phyloP scores from a whole-genome alignment of 83 land plant genomes.

The Thuja plicata region DNA sequence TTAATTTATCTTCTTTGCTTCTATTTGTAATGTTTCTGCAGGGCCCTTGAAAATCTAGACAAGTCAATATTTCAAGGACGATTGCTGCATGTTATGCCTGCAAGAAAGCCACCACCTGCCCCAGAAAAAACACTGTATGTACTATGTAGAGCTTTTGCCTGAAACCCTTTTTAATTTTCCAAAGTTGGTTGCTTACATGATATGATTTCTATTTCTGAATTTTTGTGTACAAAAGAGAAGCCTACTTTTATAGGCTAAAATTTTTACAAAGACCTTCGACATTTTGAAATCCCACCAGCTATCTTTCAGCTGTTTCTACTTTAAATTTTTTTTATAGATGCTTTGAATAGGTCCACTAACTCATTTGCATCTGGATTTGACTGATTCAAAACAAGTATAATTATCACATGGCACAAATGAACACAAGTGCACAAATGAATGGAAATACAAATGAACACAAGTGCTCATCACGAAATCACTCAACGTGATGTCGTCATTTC shows the following conservation, averaged over 20 bases:
- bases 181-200: neutral
- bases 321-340: neutral
- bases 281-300: neutral
- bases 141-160: constrained; percentile 11
- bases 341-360: neutral
- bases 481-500: no score
- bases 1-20: neutral
- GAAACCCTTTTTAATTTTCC: constrained; percentile 3
- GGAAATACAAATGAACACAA: no score
- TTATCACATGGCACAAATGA: neutral
- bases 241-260: neutral
- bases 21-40: constrained; percentile 20
- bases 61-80: constrained; percentile 92
- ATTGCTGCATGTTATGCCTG: constrained; percentile 84
- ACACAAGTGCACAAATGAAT: no score
- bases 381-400: neutral
- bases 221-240: neutral
- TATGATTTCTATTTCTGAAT: neutral
- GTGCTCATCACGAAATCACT: no score
- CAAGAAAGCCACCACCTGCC: constrained; percentile 53
- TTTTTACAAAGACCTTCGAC: neutral
- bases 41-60: constrained; percentile 84
- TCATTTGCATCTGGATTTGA: neutral
- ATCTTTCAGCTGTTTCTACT: neutral
- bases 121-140: constrained; percentile 40